These are phyloP conservation scores for Lavandula angustifolia DNA, from an alignment of 257 asterid genomes.

Conservation along the genomic window DNA sequence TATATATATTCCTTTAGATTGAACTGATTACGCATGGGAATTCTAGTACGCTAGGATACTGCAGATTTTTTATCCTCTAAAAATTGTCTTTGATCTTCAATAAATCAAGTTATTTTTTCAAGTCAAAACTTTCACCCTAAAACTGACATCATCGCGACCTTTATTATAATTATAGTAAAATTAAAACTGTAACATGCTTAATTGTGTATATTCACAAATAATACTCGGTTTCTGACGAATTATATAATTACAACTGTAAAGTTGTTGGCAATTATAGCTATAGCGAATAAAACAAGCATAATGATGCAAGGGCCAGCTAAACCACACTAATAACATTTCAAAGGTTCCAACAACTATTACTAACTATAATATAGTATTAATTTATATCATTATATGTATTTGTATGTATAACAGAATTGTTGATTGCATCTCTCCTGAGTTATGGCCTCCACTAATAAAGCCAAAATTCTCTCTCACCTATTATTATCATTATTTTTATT, in stretches of 20 bases:
- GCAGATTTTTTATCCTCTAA: no score
- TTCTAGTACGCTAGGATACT: no score
- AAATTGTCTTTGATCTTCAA: no score
- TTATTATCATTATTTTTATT: no score
- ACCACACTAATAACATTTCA: slow-evolving; percentile 26
- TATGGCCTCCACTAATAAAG: slow-evolving; percentile 2
- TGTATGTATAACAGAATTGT: background rate
- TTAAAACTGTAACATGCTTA: no score
- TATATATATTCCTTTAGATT: no score
- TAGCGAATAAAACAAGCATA: slow-evolving; percentile 28
- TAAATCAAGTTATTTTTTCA: no score
- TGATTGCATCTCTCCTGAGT: background rate
- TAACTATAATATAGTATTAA: background rate
- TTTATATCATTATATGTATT: no score
- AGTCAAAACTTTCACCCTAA: no score
- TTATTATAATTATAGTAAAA: background rate
- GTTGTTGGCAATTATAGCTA: slow-evolving; percentile 6
- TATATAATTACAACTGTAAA: slow-evolving; percentile 18
- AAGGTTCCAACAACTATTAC: slow-evolving; percentile 13
- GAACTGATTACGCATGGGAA: no score
- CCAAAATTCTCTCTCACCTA: background rate
- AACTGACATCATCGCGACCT: background rate
- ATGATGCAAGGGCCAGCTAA: slow-evolving; percentile 35
- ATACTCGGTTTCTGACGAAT: background rate
- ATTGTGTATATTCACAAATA: background rate